Base-by-base conservation (phyloP, 2,329 filamentous ascomycete genomes). In the Aspergillus tanneri region DNA sequence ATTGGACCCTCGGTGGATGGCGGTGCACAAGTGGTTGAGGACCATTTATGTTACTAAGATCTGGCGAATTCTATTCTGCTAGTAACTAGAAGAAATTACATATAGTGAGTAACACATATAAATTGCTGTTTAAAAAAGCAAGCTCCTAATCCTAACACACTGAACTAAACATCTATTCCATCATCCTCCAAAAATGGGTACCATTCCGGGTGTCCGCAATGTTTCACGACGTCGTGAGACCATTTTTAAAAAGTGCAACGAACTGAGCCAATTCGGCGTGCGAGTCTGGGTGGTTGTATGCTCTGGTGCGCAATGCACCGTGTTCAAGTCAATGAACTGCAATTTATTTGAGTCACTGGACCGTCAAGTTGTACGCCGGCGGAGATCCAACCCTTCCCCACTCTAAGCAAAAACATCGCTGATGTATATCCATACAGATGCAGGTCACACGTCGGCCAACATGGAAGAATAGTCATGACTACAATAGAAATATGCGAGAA, bases 201-300 rank as follows among this genome's bases (percentile, higher is more conserved):
- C 14, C 35, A 32, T 43, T 19, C 28, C 40, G n/a, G 27, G 40
- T 28, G 19, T 34, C 11, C 40, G 40, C 27, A 43, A 43, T 34
- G 40, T 43, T 12, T 28, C 23, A 21, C 40, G 40, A 27, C 40
- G 40, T 19, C 40, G 40, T 25, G 23, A 43, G 40, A 43, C 40
- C 19, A 43, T 43, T 43, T 43, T 34, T 19, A 27, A 34, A 22
- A 43, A 43, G 24, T 43, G 28, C 28, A 30, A 23, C 27, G 40
- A 43, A 21, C 40, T 34, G 16, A 23, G 40, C 22, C 40, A 34
- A 21, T 43, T 43, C 22, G 40, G 40, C 18, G 18, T 43, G 12
- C 27, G 28, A 19, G 40, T 43, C 14, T 43, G 40, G 40, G 19
- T 43, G n/a, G 40, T 43, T 21, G 19, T 43, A 19, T 32, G 25